phyloP scores from a whole-genome alignment of 2,329 filamentous ascomycete species.

The Alternaria tenuissima region DNA sequence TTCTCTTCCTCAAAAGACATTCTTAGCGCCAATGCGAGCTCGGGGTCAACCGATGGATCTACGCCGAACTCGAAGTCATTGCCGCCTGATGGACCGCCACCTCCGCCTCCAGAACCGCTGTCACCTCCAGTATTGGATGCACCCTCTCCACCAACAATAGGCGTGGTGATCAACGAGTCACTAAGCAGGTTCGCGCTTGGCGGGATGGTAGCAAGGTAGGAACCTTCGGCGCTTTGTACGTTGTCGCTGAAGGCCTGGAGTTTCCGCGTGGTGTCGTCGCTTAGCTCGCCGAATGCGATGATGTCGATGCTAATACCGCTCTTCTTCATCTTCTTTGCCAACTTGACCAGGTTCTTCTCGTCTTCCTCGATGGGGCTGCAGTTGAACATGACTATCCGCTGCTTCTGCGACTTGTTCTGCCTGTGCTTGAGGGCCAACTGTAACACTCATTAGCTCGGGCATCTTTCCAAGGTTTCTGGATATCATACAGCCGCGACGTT shows the following conservation, averaged over 20 bases:
- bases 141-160: slow-evolving; percentile 86
- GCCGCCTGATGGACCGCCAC: slow-evolving; percentile 62
- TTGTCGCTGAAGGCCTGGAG: slow-evolving; percentile 92
- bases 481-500: slow-evolving; percentile 87
- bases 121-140: slow-evolving; percentile 66
- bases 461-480: slow-evolving; percentile 73
- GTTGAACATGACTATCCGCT: slow-evolving; percentile 96
- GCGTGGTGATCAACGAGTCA: slow-evolving; percentile 87
- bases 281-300: slow-evolving; percentile 91
- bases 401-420: slow-evolving; percentile 95
- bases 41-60: slow-evolving; percentile 89
- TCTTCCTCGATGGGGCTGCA: slow-evolving; percentile 92
- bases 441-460: slow-evolving; percentile 57
- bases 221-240: slow-evolving; percentile 88
- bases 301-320: slow-evolving; percentile 93
- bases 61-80: slow-evolving; percentile 86
- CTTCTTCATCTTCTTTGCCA: slow-evolving; percentile 99
- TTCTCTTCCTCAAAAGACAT: slow-evolving; percentile 99
- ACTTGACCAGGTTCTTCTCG: slow-evolving; percentile 84
- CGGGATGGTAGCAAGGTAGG: slow-evolving; percentile 87
- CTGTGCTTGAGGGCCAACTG: slow-evolving; percentile 96
- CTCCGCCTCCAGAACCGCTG: slow-evolving; percentile 60
- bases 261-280: slow-evolving; percentile 88
- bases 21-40: slow-evolving; percentile 89
- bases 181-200: slow-evolving; percentile 92